Base-by-base conservation (phyloP, 352 stramenopile genomes). In the Globisporangium spinosum region DNA sequence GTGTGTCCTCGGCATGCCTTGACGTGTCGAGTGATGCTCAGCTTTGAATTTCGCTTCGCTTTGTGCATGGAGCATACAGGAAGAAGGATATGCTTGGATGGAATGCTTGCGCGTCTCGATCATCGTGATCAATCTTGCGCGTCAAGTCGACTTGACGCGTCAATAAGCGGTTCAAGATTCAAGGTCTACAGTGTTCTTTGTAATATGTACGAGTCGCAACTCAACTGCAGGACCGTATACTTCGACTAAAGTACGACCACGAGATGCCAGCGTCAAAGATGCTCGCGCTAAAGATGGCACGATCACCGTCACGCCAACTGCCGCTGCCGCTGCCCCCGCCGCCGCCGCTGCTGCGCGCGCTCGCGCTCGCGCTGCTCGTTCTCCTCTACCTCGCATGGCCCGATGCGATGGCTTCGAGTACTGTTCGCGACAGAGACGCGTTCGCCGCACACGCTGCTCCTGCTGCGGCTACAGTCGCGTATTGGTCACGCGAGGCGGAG, bases 401-500 rank as follows among this genome's bases (percentile, higher is more conserved):
- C 55, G 55, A 29, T 10, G 55, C 55, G 29, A 32, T 32, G 9
- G 29, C 55, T 45, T 60, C 55, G 2, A 25, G 55, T 60, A 9
- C 17, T 25, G 7, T 27, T 60, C 29, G 27, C 8, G 8, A 23
- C 6, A 20, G 29, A 45, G 35, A 60, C 17, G 17, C 29, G 22
- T 13, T 6, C 15, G 17, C 55, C 15, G 3, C 4, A 57, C 23
- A 58, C 9, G 12, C 12, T 62, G 32, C 4, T 23, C 17, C 56
- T 29, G 15, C 56, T 29, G 27, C 70, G 8, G 6, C 65, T 53
- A 74, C 66, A 20, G 64, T 79, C 7, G 67, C 67, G 23, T 62
- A 79, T 40, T 83, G 76, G 74, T 74, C 73, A 5, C 73, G 75
- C 60, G 63, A 80, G 1, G 49, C 56, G 20, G 49, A 75, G 45